Conservation (phyloP, 208 protist species). For the Trypanosoma lewisi region DNA sequence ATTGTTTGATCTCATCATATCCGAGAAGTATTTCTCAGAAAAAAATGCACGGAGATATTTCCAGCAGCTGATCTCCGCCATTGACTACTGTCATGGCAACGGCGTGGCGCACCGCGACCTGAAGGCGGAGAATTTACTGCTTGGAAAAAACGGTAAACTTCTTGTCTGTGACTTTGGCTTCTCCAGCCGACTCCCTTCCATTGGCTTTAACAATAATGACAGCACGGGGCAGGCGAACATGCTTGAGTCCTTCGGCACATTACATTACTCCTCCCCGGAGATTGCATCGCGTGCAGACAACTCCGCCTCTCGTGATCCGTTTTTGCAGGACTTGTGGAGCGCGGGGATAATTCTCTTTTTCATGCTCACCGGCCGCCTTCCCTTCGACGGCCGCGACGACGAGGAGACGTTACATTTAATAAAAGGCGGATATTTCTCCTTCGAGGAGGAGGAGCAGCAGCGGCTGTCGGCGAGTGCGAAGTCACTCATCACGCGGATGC, state of each 20-base stretch:
- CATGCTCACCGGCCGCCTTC: slow-evolving; percentile 95
- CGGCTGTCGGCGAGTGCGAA: slow-evolving; percentile 67
- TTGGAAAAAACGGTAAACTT: slow-evolving; percentile 63
- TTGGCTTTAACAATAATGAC: slow-evolving; percentile 49
- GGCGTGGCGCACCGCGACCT: slow-evolving; percentile 87
- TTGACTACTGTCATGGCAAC: slow-evolving; percentile 93
- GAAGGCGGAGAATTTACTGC: slow-evolving; percentile 90
- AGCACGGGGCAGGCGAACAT: slow-evolving; percentile 38
- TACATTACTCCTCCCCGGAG: slow-evolving; percentile 88
- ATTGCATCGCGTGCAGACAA: background rate
- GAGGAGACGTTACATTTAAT: slow-evolving; percentile 94
- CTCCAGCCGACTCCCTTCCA: slow-evolving; percentile 44
- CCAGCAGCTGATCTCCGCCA: slow-evolving; percentile 93
- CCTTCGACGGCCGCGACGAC: slow-evolving; percentile 93
- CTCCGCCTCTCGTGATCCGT: slow-evolving; percentile 42
- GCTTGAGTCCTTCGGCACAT: slow-evolving; percentile 44
- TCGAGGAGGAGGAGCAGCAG: slow-evolving; percentile 63
- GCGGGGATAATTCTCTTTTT: slow-evolving; percentile 92
- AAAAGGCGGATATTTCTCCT: slow-evolving; percentile 46
- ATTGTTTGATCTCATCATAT: slow-evolving; percentile 93
- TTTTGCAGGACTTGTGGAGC: slow-evolving; percentile 91
- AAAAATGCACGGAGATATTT: slow-evolving; percentile 87
- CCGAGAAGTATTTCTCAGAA: slow-evolving; percentile 80
- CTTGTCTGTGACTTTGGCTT: slow-evolving; percentile 92
- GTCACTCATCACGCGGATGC: slow-evolving; percentile 65